Conservation (phyloP, 768 basidiomycete genomes). For the Tylopilus felleus region DNA sequence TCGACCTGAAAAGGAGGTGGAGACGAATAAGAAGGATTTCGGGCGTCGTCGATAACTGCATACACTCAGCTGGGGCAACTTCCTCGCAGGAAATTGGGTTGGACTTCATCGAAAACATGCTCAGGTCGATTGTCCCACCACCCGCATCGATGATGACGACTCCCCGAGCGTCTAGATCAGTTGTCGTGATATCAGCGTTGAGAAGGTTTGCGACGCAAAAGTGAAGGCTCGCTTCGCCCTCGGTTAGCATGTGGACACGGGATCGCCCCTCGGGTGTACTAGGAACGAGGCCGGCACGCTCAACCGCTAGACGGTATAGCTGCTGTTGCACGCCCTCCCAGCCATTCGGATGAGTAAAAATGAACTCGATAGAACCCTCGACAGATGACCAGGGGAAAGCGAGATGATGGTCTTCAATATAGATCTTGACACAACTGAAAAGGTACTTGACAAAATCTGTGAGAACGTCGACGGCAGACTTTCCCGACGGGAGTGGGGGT, state of each 20-base stretch:
- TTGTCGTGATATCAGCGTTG: background rate
- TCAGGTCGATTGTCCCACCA: background rate
- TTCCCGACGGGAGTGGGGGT: background rate
- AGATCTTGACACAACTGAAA: background rate
- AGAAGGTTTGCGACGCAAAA: background rate
- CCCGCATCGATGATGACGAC: background rate
- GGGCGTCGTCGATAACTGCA: background rate
- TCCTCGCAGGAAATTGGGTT: background rate
- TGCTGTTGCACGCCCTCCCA: conserved; percentile 27
- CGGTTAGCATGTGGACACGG: background rate
- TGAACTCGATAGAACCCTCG: background rate
- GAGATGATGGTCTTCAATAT: background rate
- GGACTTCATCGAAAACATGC: background rate
- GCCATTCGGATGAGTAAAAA: conserved; percentile 19
- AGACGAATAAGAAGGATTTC: background rate
- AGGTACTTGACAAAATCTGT: background rate
- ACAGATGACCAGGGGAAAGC: background rate
- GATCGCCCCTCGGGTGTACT: background rate
- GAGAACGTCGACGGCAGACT: background rate
- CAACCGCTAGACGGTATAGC: background rate
- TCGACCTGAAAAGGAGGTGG: background rate
- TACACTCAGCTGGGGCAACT: background rate
- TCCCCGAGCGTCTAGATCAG: background rate
- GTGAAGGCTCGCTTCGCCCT: background rate
- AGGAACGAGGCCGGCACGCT: background rate